Evolutionary conservation across 805 yeast species (phyloP).

Genomic region (Saccharomycopsis sp.): DNA sequence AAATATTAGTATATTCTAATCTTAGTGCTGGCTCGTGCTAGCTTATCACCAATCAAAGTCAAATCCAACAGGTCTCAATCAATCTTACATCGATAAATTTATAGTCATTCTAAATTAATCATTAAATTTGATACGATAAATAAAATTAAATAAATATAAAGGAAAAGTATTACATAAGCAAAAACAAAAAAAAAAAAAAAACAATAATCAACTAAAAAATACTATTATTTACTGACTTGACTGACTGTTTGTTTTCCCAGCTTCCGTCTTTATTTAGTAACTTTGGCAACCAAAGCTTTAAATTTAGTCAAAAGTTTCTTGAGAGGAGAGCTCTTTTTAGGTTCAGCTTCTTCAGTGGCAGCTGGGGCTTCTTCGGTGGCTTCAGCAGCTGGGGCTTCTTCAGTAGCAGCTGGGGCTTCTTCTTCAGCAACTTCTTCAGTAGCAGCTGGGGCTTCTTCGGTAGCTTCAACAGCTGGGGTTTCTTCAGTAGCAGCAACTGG

Average conservation of each 20-base stretch:
- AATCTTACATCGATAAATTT: no score
- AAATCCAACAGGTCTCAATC: no score
- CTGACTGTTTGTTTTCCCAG: neutral
- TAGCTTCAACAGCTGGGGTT: constrained; percentile 4
- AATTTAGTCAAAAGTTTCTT: constrained; percentile 19
- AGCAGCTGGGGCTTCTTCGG: constrained; percentile 7
- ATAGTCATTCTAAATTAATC: no score
- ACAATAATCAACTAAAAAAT: neutral
- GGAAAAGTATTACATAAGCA: neutral
- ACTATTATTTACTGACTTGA: neutral
- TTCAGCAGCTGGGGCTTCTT: constrained; percentile 5
- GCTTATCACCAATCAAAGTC: no score
- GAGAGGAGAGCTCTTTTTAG: constrained; percentile 14
- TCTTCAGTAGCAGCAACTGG: constrained; percentile 12
- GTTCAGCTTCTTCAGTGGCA: constrained; percentile 9
- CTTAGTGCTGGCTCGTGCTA: no score
- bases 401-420: constrained; percentile 14
- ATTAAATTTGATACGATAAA: no score
- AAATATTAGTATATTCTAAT: no score
- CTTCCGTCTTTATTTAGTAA: constrained; percentile 12
- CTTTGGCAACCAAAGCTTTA: constrained; percentile 20
- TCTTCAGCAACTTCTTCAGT: constrained; percentile 8
- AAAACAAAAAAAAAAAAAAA: neutral
- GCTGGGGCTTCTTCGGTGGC: constrained; percentile 5
- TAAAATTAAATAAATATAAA: no score